phyloP scores from a whole-genome alignment of 805 yeast genomes.

The Wickerhamiella cacticola region DNA sequence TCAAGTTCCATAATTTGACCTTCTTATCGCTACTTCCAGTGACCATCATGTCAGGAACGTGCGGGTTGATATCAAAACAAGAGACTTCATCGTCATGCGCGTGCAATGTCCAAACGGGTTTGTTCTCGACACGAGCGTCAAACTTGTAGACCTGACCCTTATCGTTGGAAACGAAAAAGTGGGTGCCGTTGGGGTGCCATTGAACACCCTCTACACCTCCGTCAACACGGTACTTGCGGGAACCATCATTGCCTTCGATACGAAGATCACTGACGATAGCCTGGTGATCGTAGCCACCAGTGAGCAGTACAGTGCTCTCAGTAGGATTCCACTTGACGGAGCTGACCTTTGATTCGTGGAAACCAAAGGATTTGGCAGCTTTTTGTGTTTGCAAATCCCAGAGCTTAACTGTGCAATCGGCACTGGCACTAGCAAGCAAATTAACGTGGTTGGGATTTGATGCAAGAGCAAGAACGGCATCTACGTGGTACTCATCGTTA shows the following conservation, averaged over 20 bases:
- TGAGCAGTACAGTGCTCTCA: slow-evolving; percentile 43
- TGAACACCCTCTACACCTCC: slow-evolving; percentile 77
- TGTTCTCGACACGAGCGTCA: slow-evolving; percentile 57
- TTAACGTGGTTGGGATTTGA: slow-evolving; percentile 73
- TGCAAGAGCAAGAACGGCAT: slow-evolving; percentile 79
- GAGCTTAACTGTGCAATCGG: slow-evolving; percentile 84
- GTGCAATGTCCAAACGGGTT: slow-evolving; percentile 86
- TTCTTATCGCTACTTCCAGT: slow-evolving; percentile 83
- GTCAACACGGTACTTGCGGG: slow-evolving; percentile 47
- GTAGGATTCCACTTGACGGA: slow-evolving; percentile 72
- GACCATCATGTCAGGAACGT: slow-evolving; percentile 58
- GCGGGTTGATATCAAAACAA: slow-evolving; percentile 55
- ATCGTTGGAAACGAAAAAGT: slow-evolving; percentile 81
- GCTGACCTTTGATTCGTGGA: slow-evolving; percentile 77
- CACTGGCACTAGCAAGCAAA: slow-evolving; percentile 86
- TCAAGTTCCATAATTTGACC: slow-evolving; percentile 79
- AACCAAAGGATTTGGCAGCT: slow-evolving; percentile 67
- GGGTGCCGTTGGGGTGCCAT: slow-evolving; percentile 48
- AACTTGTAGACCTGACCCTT: slow-evolving; percentile 79
- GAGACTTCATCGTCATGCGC: slow-evolving; percentile 95
- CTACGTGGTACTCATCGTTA: slow-evolving; percentile 73
- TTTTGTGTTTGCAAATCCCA: slow-evolving; percentile 76
- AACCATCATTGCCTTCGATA: slow-evolving; percentile 40
- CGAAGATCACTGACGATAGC: slow-evolving; percentile 75
- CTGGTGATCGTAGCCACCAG: slow-evolving; percentile 85